phyloP scores from a whole-genome alignment of 129 eudicot genomes.

The Apium graveolens region DNA sequence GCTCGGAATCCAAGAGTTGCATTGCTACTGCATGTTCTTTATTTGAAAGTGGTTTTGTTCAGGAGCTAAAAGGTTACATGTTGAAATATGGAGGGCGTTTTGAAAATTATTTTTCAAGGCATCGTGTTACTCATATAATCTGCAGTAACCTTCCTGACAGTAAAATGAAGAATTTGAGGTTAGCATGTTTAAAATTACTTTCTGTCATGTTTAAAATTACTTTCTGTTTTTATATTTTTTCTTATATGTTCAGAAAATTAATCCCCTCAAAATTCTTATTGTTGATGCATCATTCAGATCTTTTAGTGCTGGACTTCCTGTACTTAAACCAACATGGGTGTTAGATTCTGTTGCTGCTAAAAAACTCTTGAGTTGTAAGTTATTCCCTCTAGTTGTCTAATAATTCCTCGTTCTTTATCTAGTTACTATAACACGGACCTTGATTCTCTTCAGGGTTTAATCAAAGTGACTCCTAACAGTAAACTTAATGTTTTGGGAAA shows the following conservation, averaged over 20 bases:
- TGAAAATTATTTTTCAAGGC: constrained; percentile 87
- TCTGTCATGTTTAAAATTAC: constrained; percentile 19
- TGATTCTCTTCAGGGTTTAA: neutral
- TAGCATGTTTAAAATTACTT: constrained; percentile 12
- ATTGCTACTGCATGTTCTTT: neutral
- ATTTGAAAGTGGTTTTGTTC: constrained; percentile 10
- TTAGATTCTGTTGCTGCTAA: constrained; percentile 82
- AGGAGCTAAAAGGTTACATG: constrained; percentile 88
- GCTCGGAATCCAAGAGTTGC: neutral
- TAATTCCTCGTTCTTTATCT: neutral
- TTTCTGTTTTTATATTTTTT: constrained; percentile 7
- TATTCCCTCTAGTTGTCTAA: neutral
- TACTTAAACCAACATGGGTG: constrained; percentile 89
- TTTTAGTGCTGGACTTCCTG: constrained; percentile 91
- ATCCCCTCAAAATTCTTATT: neutral
- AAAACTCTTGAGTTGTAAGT: constrained; percentile 72
- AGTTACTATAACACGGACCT: neutral
- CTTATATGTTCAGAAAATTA: neutral
- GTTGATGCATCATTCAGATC: constrained; percentile 42
- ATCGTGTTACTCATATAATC: constrained; percentile 79
- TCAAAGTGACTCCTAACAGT: neutral
- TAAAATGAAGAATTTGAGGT: constrained; percentile 85
- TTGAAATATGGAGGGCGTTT: constrained; percentile 85
- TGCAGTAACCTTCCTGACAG: constrained; percentile 95
- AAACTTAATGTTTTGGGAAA: neutral